phyloP scores from a whole-genome alignment of 805 yeast species.

The Candida adriatica region DNA sequence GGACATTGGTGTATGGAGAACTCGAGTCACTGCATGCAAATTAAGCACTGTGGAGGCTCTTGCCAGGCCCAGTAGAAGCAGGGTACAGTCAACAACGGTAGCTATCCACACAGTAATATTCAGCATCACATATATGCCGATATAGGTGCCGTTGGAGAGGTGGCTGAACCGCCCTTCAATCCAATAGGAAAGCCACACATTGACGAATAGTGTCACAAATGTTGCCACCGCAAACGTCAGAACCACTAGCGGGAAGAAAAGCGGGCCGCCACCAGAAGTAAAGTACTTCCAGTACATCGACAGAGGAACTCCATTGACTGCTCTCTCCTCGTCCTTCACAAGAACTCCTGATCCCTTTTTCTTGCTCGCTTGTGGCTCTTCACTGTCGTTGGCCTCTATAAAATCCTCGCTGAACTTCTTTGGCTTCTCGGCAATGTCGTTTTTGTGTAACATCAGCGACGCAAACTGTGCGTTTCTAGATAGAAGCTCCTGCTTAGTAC shows the following conservation, averaged over 20 bases:
- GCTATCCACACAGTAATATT: conserved; percentile 24
- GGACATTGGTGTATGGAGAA: conserved; percentile 70
- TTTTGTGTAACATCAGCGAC: conserved; percentile 37
- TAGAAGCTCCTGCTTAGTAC: conserved; percentile 49
- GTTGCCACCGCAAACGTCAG: conserved; percentile 26
- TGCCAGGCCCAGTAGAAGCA: conserved; percentile 9
- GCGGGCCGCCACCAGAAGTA: conserved; percentile 28
- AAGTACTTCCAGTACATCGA: conserved; percentile 30
- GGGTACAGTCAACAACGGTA: conserved; percentile 36
- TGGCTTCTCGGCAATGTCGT: conserved; percentile 1
- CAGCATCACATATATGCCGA: conserved; percentile 56
- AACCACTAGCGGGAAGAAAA: conserved; percentile 20
- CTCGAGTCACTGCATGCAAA: conserved; percentile 42
- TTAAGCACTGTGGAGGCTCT: conserved; percentile 22
- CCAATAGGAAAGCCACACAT: conserved; percentile 80
- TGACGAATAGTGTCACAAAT: conserved; percentile 52
- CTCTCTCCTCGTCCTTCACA: conserved; percentile 28
- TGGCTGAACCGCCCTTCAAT: conserved; percentile 41
- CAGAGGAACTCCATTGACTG: conserved; percentile 30
- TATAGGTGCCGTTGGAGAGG: conserved; percentile 45
- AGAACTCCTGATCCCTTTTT: conserved; percentile 12
- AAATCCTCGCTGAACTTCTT: conserved; percentile 1
- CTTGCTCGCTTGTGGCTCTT: background rate
- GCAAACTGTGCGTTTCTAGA: conserved; percentile 38
- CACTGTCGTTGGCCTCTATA: background rate